These are phyloP conservation scores for Apiotrichum siamense DNA, from an alignment of 1,284 basidiomycete genomes.

Conservation along the genomic window DNA sequence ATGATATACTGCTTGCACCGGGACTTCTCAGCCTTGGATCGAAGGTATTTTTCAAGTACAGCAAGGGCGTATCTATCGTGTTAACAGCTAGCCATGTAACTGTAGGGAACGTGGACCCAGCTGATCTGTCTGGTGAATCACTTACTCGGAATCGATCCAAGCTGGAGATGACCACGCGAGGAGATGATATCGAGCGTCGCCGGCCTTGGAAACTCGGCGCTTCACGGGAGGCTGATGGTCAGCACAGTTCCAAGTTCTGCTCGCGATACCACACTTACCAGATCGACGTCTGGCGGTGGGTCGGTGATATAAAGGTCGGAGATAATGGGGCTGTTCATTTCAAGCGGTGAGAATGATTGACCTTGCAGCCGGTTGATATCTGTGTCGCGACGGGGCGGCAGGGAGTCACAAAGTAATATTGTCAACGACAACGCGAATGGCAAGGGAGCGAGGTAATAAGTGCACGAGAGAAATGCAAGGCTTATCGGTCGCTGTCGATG, in stretches of 20 bases:
- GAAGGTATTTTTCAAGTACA: neutral
- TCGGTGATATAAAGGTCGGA: neutral
- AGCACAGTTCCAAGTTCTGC: neutral
- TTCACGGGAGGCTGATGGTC: neutral
- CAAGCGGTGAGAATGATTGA: no score
- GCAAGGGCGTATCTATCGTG: neutral
- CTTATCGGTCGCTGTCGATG: no score
- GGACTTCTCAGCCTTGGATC: neutral
- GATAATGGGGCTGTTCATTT: no score
- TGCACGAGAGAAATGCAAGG: no score
- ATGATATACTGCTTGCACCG: neutral
- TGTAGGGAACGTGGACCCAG: no score
- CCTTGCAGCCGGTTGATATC: no score
- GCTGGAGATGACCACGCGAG: neutral
- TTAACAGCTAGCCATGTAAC: no score
- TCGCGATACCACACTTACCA: neutral
- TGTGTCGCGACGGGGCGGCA: no score
- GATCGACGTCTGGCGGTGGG: neutral
- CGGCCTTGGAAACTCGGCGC: neutral
- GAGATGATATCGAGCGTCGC: neutral
- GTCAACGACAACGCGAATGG: no score
- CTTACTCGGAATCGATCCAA: neutral
- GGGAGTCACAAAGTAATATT: no score
- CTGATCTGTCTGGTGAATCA: neutral
- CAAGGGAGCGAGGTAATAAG: no score